These are phyloP conservation scores for baker's yeast (Saccharomyces cerevisiae) DNA, from an alignment of 805 yeast genomes.

Conservation along the genomic window DNA sequence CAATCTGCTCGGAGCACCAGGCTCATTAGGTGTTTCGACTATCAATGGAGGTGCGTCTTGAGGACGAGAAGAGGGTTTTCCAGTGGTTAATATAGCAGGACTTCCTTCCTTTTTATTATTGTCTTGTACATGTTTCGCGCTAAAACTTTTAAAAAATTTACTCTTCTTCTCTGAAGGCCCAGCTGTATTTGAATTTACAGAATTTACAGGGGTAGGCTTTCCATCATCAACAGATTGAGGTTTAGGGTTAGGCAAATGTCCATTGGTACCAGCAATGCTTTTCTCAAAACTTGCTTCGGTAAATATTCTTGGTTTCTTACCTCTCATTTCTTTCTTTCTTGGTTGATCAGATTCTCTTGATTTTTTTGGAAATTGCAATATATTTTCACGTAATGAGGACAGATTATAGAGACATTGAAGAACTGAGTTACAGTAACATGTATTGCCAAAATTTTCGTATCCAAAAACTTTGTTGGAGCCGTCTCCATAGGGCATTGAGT, in stretches of 20 bases:
- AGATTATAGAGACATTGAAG: conserved; percentile 79
- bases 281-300: conserved; percentile 18
- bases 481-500: conserved; percentile 47
- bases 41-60: neutral
- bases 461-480: conserved; percentile 68
- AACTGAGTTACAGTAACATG: conserved; percentile 91
- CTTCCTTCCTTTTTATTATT: neutral
- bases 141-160: neutral
- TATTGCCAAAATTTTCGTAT: conserved; percentile 78
- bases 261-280: neutral
- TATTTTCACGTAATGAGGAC: conserved; percentile 50
- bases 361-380: conserved; percentile 42
- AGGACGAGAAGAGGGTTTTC: neutral
- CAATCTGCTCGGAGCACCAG: neutral
- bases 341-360: conserved; percentile 25
- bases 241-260: conserved; percentile 3
- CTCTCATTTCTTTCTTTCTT: conserved; percentile 35
- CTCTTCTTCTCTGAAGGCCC: neutral
- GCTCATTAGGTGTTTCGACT: neutral
- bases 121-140: neutral
- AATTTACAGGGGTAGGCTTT: neutral
- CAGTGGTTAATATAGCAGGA: neutral
- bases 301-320: conserved; percentile 30
- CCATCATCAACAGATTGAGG: neutral
- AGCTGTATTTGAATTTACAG: neutral